A percentile compares a stretch with the other conserved stretches of the same genome.
These are phyloP conservation scores for Nicotiana noctiflora DNA, from an alignment of 257 asterid genomes.

Conservation along the genomic window DNA sequence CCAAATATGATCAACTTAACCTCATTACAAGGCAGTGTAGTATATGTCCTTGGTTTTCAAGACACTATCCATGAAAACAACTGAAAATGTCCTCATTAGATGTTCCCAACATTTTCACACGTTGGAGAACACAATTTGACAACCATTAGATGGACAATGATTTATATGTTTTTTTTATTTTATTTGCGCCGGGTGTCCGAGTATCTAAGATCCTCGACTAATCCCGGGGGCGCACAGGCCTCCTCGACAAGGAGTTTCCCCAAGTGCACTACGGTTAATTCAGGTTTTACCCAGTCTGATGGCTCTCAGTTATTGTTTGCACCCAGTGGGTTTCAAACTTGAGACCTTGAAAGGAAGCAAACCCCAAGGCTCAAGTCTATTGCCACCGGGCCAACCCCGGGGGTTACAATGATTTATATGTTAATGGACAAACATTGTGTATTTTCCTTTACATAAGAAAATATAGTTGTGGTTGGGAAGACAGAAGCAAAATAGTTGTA, in stretches of 20 bases:
- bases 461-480: not conserved
- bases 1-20: conserved; percentile 1
- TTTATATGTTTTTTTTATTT: not conserved
- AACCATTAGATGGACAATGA: not conserved
- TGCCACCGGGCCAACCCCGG: no score
- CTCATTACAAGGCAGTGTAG: not conserved
- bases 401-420: not conserved
- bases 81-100: not conserved
- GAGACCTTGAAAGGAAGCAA: no score
- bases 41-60: not conserved
- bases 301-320: no score
- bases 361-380: no score
- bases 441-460: not conserved
- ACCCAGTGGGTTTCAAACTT: no score
- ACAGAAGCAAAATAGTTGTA: not conserved
- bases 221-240: no score
- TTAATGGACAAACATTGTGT: not conserved
- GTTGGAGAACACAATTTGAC: not conserved
- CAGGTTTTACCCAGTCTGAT: no score
- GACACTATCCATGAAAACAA: not conserved
- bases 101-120: not conserved
- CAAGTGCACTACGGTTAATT: no score
- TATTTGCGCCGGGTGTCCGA: no score
- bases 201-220: no score
- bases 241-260: no score